phyloP scores from a whole-genome alignment of 345 rosid species.

The Gossypium thurberi region DNA sequence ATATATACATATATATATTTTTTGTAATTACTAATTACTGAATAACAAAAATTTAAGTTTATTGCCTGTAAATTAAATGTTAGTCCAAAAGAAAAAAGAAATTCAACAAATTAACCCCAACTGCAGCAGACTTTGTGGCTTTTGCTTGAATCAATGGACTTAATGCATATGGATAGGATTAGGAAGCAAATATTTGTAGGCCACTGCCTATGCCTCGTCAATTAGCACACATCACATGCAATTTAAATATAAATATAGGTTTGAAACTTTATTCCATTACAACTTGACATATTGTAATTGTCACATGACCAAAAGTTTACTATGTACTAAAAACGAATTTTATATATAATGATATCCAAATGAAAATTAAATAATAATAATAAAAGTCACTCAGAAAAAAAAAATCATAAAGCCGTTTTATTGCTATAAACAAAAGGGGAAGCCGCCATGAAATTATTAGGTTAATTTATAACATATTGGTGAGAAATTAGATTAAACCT shows the following conservation, averaged over 20 bases:
- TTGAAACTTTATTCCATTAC: background rate
- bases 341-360: background rate
- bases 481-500: background rate
- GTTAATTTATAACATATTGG: too few species aligned
- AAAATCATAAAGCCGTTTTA: too few species aligned
- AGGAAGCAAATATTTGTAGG: background rate
- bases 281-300: background rate
- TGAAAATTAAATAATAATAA: too few species aligned
- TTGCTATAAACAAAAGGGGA: too few species aligned
- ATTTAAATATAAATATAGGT: background rate
- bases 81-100: background rate
- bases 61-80: background rate
- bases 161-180: background rate
- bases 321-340: background rate
- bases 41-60: background rate
- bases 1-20: too few species aligned
- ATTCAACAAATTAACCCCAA: too few species aligned
- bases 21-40: too few species aligned
- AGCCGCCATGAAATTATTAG: too few species aligned
- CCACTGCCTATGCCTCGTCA: background rate
- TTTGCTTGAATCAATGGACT: background rate
- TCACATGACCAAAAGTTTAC: background rate
- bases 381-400: too few species aligned
- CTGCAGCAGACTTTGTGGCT: too few species aligned
- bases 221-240: background rate